A percentile compares a stretch with the other conserved stretches of the same genome.
Conservation (phyloP, 2,329 filamentous ascomycete species). For the Talaromyces sp. region DNA sequence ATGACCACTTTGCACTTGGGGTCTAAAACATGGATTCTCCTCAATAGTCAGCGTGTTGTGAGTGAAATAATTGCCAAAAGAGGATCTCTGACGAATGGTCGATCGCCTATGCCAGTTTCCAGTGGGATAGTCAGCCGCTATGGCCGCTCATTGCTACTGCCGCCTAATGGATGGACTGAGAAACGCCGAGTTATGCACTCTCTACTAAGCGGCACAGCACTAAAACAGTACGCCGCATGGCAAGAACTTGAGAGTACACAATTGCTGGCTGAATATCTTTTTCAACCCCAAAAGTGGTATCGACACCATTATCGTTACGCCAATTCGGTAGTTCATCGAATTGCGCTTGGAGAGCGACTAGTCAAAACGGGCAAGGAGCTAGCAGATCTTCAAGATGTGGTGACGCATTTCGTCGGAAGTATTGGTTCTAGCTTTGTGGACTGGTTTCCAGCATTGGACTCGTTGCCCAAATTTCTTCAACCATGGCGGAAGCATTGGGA, state of each 20-base stretch:
- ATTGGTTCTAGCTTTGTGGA: slow-evolving; percentile 41
- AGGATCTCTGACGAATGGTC: slow-evolving; percentile 37
- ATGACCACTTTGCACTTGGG: slow-evolving; percentile 37
- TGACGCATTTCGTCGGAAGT: slow-evolving; percentile 38
- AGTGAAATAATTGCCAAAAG: slow-evolving; percentile 44
- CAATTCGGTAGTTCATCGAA: slow-evolving; percentile 42
- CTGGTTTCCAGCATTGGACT: slow-evolving; percentile 40
- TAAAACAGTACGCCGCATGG: slow-evolving; percentile 37
- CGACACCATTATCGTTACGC: slow-evolving; percentile 47
- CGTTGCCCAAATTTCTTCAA: slow-evolving; percentile 37
- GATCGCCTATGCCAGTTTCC: slow-evolving; percentile 39
- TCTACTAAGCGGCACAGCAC: slow-evolving; percentile 38
- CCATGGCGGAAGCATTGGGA: slow-evolving; percentile 29
- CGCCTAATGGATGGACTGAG: slow-evolving; percentile 39
- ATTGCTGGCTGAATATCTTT: slow-evolving; percentile 40
- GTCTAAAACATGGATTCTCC: slow-evolving; percentile 47
- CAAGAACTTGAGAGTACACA: slow-evolving; percentile 43
- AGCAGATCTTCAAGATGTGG: slow-evolving; percentile 42
- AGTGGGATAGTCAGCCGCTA: slow-evolving; percentile 41
- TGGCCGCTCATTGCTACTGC: slow-evolving; percentile 37
- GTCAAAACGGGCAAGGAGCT: slow-evolving; percentile 38
- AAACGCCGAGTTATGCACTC: slow-evolving; percentile 45
- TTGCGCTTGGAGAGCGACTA: slow-evolving; percentile 37
- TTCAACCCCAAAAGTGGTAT: slow-evolving; percentile 41
- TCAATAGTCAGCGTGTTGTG: slow-evolving; percentile 47